Evolutionary conservation across 2,329 filamentous ascomycete genomes (phyloP).

Genomic region (Xylaria sp.): DNA sequence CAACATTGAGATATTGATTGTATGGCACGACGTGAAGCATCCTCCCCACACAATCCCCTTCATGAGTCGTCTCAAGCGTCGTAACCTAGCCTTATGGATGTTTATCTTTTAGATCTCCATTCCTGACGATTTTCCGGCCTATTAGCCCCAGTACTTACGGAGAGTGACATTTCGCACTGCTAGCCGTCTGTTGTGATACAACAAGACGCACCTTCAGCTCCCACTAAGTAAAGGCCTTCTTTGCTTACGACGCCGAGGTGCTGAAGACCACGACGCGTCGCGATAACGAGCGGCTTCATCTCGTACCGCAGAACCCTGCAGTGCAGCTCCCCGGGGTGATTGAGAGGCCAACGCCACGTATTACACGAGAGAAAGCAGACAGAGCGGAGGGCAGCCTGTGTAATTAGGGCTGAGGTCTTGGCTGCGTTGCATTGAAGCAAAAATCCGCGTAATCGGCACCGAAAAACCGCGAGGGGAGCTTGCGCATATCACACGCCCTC

Average conservation of each 20-base stretch:
- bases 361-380: not conserved
- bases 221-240: too few species aligned
- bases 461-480: conserved; percentile 8
- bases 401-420: conserved; percentile 22
- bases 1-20: not conserved
- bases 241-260: not conserved
- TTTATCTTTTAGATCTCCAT: not conserved
- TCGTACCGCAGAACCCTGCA: not conserved
- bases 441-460: conserved; percentile 7
- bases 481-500: conserved; percentile 18
- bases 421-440: conserved; percentile 18
- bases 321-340: not conserved
- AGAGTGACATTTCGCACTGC: not conserved
- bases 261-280: conserved; percentile 17
- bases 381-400: not conserved
- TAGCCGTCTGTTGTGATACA: conserved; percentile 21
- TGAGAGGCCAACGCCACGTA: conserved; percentile 21
- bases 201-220: not conserved
- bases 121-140: conserved; percentile 1
- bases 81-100: not conserved
- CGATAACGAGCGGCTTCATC: conserved; percentile 29
- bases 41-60: not conserved
- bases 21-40: conserved; percentile 6
- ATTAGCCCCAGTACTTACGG: not conserved
- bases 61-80: not conserved